Conservation (phyloP, 1,284 basidiomycete genomes). For the Ganoderma multipileum region DNA sequence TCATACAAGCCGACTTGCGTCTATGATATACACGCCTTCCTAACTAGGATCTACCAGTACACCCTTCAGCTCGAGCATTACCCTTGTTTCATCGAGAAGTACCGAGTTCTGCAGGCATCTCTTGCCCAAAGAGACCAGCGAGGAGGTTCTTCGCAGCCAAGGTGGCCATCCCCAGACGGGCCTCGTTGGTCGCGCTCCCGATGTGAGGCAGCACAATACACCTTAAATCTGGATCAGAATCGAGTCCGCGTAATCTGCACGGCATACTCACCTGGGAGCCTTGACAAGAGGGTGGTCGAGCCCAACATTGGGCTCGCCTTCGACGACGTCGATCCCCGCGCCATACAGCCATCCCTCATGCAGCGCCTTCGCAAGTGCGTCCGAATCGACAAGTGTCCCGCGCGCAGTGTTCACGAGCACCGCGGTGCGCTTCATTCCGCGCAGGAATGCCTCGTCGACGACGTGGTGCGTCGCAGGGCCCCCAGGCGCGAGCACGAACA, state of each 20-base stretch:
- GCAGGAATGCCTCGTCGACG: slow-evolving; percentile 75
- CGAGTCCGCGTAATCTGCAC: background rate
- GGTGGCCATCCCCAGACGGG: slow-evolving; percentile 83
- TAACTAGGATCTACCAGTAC: background rate
- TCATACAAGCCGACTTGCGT: background rate
- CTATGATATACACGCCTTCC: background rate
- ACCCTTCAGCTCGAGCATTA: background rate
- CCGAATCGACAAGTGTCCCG: slow-evolving; percentile 87
- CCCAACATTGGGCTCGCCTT: slow-evolving; percentile 86
- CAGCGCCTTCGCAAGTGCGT: slow-evolving; percentile 86
- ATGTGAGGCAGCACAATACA: slow-evolving; percentile 90
- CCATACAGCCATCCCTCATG: slow-evolving; percentile 84
- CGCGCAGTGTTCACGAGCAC: slow-evolving; percentile 85
- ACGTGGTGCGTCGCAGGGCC: slow-evolving; percentile 77
- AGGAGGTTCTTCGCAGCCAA: slow-evolving; percentile 74
- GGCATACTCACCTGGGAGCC: slow-evolving; percentile 65
- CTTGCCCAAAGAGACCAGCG: slow-evolving; percentile 53
- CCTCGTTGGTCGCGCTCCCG: slow-evolving; percentile 88
- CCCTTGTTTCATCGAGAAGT: slow-evolving; percentile 10
- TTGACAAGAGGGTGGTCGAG: slow-evolving; percentile 82
- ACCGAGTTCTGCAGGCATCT: slow-evolving; percentile 61
- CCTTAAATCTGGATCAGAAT: background rate
- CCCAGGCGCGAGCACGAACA: slow-evolving; percentile 87
- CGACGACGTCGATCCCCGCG: slow-evolving; percentile 93
- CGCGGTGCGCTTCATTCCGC: slow-evolving; percentile 84